A percentile compares a stretch with the other conserved stretches of the same genome.
Conservation (phyloP, 495 filamentous ascomycete species). For the Neurospora sp. region DNA sequence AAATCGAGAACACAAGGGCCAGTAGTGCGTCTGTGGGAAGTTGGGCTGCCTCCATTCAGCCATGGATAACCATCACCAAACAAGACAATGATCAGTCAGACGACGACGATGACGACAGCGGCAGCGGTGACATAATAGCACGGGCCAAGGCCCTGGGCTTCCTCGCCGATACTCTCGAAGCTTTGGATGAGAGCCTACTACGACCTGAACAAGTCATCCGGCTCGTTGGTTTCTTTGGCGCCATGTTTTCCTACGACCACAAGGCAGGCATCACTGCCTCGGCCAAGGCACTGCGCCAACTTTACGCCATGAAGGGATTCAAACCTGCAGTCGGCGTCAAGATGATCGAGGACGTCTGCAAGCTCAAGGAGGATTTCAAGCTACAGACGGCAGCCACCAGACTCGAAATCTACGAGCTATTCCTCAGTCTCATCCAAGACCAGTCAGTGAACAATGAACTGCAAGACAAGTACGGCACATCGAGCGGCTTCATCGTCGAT, state of each 20-base stretch:
- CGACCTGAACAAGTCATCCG: constrained; percentile 33
- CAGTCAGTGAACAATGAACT: constrained; percentile 28
- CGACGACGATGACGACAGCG: constrained; percentile 12
- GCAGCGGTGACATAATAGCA: constrained; percentile 31
- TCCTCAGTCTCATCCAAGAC: constrained; percentile 28
- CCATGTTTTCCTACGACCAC: constrained; percentile 41
- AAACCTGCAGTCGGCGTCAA: constrained; percentile 29
- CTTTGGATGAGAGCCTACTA: constrained; percentile 25
- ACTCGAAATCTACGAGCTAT: constrained; percentile 38
- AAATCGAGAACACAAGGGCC: constrained; percentile 32
- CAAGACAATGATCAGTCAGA: constrained; percentile 10
- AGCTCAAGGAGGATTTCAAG: constrained; percentile 38
- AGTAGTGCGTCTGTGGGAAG: constrained; percentile 33
- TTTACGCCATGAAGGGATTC: constrained; percentile 36
- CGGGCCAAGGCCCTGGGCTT: constrained; percentile 36
- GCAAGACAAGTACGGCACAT: constrained; percentile 27
- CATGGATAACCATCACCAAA: constrained; percentile 31
- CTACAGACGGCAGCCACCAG: constrained; percentile 33
- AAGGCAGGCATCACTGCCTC: constrained; percentile 40
- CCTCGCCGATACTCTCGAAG: constrained; percentile 33
- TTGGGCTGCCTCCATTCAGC: constrained; percentile 39
- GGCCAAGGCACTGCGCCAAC: constrained; percentile 32
- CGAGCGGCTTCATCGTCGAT: constrained; percentile 28
- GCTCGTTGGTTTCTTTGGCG: constrained; percentile 37
- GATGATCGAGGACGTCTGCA: constrained; percentile 32